Conservation (phyloP, 2,329 filamentous ascomycete genomes). For the Pseudopyrenochaeta lycopersici region DNA sequence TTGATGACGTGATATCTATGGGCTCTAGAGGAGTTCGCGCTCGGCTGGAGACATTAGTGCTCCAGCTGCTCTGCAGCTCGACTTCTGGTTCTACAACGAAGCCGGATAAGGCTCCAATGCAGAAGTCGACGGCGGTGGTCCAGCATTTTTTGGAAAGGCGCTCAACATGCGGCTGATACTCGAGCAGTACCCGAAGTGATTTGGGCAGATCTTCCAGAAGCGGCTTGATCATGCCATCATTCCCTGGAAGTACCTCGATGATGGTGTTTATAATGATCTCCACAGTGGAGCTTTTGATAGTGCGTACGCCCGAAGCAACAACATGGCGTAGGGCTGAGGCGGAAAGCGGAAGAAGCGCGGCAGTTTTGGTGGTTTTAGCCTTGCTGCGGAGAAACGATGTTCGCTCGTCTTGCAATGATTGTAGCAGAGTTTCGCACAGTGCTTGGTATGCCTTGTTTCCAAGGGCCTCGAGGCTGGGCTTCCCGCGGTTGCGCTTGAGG, state of each 20-base stretch:
- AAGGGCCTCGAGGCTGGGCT: slow-evolving; percentile 57
- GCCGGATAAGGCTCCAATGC: slow-evolving; percentile 66
- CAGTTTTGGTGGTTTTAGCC: slow-evolving; percentile 47
- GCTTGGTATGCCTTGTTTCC: slow-evolving; percentile 81
- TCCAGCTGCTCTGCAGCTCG: slow-evolving; percentile 37
- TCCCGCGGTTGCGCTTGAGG: slow-evolving; percentile 62
- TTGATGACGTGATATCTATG: slow-evolving; percentile 31
- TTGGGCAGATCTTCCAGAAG: slow-evolving; percentile 82
- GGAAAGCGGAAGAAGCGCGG: slow-evolving; percentile 70
- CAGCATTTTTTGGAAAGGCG: slow-evolving; percentile 75
- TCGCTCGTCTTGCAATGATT: slow-evolving; percentile 73
- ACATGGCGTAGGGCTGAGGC: slow-evolving; percentile 76
- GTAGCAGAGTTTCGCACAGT: slow-evolving; percentile 83
- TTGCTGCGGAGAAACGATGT: slow-evolving; percentile 64
- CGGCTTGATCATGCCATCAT: slow-evolving; percentile 72
- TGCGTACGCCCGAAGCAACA: slow-evolving; percentile 73
- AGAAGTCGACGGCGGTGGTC: slow-evolving; percentile 75
- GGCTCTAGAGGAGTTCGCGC: slow-evolving; percentile 43
- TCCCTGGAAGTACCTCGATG: slow-evolving; percentile 72
- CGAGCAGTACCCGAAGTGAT: slow-evolving; percentile 74
- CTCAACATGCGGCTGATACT: slow-evolving; percentile 80
- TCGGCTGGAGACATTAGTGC: slow-evolving; percentile 38
- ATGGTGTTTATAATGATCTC: slow-evolving; percentile 83
- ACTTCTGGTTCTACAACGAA: slow-evolving; percentile 35
- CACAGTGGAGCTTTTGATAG: slow-evolving; percentile 79